Base-by-base conservation (phyloP, 306 rosid genomes). In the Corylus avellana region DNA sequence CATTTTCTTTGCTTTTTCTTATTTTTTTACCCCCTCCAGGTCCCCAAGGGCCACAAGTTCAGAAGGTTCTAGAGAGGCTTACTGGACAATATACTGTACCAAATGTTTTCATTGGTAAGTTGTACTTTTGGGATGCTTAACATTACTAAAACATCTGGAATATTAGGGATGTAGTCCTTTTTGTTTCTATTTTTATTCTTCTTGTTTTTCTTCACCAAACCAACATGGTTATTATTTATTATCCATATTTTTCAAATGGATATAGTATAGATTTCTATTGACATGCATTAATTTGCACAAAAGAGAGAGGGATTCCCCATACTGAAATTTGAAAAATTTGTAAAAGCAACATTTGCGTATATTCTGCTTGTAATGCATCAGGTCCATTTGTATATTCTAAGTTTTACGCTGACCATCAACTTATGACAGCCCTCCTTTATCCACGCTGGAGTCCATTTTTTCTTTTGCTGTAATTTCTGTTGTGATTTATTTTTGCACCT, bases 41-140 rank as follows among this genome's bases (percentile, higher is more conserved):
- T 85, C 87, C 94, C 77, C 99, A 95, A 87, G 99, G 99, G 79
- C 98, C 98, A 25, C 98, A 95, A 79, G 62, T 95, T 84, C 99
- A 95, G 76, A 93, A 93, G 86, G 79, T 82, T 35, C 85, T 95
- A 82, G 97, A 93, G 86, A 87, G 96, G 89, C 84, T 95, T 74
- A 95, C 99, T 8, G 99, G 98, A 25, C 99, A 95, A 74, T 80
- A 85, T 79, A 95, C 99, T 17, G 99, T 95, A 32, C 99, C 99
- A n/a, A 95, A 95, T 87, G 98, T 95, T 49, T 95, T 95, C 69
- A 86, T 95, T 50, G 99, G 99, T 95, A 39, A 78, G 88, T 67
- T 69, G 18, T 54, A 55, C 46, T 71, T 44, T 59, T 49, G 73
- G 5, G 47, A 22, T 77, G 42, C 64, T 69, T 51, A 42, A 54